phyloP scores from a whole-genome alignment of 2,329 filamentous ascomycete genomes.

The Colletotrichum theobromicola region DNA sequence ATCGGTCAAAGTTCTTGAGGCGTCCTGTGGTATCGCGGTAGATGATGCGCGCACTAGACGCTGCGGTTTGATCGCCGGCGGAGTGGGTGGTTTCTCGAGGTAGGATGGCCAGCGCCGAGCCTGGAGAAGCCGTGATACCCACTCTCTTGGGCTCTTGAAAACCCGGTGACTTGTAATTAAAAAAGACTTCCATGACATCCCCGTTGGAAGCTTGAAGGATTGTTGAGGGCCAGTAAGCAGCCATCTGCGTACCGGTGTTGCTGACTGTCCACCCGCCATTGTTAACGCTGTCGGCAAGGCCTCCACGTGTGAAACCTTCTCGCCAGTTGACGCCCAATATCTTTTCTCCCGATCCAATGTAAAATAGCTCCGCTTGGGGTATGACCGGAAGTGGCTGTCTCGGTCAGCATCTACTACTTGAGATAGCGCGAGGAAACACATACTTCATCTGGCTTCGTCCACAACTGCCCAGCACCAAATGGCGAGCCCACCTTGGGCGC shows the following conservation, averaged over 20 bases:
- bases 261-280: background rate
- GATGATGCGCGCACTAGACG: conserved; percentile 5
- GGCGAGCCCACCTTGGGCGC: conserved; percentile 6
- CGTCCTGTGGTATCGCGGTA: conserved; percentile 5
- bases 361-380: conserved; percentile 11
- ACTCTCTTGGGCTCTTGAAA: background rate
- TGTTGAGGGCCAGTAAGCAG: conserved; percentile 6
- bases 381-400: background rate
- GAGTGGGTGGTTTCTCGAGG: background rate
- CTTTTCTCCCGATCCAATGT: background rate
- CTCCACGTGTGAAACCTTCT: background rate
- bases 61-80: background rate
- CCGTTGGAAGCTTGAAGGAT: conserved; percentile 1
- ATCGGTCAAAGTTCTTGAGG: conserved; percentile 9
- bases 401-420: background rate
- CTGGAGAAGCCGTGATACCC: background rate
- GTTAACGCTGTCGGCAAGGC: background rate
- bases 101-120: conserved; percentile 3
- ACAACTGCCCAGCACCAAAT: background rate
- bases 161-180: background rate
- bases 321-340: conserved; percentile 8
- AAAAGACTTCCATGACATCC: conserved; percentile 1
- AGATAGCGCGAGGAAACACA: background rate
- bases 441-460: background rate
- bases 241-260: background rate